These are phyloP conservation scores for Blastobotrys malaysiensis DNA, from an alignment of 1,139 yeast genomes.

Conservation along the genomic window DNA sequence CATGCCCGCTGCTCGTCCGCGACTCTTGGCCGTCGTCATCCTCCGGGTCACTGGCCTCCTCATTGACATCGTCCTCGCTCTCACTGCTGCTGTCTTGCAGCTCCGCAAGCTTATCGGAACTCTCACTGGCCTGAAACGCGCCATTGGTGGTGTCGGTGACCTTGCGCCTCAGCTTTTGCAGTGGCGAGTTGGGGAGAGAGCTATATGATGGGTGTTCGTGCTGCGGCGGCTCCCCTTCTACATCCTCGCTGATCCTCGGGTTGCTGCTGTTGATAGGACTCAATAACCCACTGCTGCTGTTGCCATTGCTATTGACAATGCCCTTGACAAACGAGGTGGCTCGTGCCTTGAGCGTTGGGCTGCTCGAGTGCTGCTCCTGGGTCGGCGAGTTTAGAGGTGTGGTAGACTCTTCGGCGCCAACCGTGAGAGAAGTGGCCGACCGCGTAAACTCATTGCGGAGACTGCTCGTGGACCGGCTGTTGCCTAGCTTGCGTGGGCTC, in stretches of 20 bases:
- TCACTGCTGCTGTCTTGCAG: neutral
- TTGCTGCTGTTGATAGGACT: neutral
- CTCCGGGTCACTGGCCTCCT: neutral
- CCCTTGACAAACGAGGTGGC: constrained; percentile 16
- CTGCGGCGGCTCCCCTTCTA: neutral
- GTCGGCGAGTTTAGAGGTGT: neutral
- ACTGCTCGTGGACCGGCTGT: neutral
- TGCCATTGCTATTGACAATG: constrained; percentile 7
- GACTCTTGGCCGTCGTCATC: neutral
- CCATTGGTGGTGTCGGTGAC: neutral
- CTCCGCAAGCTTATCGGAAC: neutral
- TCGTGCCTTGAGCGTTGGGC: constrained; percentile 7
- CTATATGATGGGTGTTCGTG: neutral
- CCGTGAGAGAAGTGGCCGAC: neutral
- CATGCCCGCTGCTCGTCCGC: neutral
- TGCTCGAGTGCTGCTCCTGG: constrained; percentile 3
- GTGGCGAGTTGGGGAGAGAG: constrained; percentile 2
- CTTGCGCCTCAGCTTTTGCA: constrained; percentile 3
- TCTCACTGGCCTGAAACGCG: neutral
- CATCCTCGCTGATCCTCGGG: neutral
- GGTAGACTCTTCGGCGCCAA: neutral
- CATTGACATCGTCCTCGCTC: constrained; percentile 2
- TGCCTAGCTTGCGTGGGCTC: neutral
- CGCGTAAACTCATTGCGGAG: neutral
- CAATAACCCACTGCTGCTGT: constrained; percentile 1